These are phyloP conservation scores for Alnus rubra DNA, from an alignment of 306 rosid genomes.

Conservation along the genomic window DNA sequence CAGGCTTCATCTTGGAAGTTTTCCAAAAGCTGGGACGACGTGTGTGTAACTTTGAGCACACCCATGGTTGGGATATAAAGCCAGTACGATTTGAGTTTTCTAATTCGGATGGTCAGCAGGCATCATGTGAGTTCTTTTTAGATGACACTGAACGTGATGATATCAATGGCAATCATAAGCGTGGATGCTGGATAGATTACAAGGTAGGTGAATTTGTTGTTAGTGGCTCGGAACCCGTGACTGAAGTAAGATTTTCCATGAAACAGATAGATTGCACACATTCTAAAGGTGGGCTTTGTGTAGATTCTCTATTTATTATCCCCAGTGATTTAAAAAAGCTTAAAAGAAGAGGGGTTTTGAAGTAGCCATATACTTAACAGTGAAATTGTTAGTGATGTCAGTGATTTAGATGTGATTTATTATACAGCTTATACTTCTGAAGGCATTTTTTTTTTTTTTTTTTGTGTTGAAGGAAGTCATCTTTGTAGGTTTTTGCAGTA, in stretches of 20 bases:
- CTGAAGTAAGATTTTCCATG: slow-evolving; percentile 86
- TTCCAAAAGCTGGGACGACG: slow-evolving; percentile 78
- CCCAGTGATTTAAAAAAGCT: slow-evolving; percentile 68
- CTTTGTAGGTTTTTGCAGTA: slow-evolving; percentile 38
- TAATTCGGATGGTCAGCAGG: slow-evolving; percentile 73
- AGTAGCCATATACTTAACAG: slow-evolving; percentile 33
- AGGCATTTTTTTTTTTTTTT: neutral
- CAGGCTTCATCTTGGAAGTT: slow-evolving; percentile 88
- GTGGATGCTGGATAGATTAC: slow-evolving; percentile 91
- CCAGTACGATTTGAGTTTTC: slow-evolving; percentile 74
- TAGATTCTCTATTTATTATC: slow-evolving; percentile 81
- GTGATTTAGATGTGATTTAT: slow-evolving; percentile 37
- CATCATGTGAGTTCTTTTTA: slow-evolving; percentile 62
- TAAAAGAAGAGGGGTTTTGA: slow-evolving; percentile 48
- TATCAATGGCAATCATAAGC: slow-evolving; percentile 58
- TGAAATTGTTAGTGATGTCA: slow-evolving; percentile 21
- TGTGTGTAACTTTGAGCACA: slow-evolving; percentile 74
- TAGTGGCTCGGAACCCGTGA: slow-evolving; percentile 51
- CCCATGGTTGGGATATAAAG: slow-evolving; percentile 90
- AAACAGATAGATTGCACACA: slow-evolving; percentile 97
- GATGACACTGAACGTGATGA: slow-evolving; percentile 57
- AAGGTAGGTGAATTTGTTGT: slow-evolving; percentile 92
- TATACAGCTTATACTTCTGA: slow-evolving; percentile 36
- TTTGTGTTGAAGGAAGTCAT: slow-evolving; percentile 34
- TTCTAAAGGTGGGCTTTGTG: slow-evolving; percentile 93